phyloP scores from a whole-genome alignment of 768 basidiomycete species.

The Cystobasidium ongulense region DNA sequence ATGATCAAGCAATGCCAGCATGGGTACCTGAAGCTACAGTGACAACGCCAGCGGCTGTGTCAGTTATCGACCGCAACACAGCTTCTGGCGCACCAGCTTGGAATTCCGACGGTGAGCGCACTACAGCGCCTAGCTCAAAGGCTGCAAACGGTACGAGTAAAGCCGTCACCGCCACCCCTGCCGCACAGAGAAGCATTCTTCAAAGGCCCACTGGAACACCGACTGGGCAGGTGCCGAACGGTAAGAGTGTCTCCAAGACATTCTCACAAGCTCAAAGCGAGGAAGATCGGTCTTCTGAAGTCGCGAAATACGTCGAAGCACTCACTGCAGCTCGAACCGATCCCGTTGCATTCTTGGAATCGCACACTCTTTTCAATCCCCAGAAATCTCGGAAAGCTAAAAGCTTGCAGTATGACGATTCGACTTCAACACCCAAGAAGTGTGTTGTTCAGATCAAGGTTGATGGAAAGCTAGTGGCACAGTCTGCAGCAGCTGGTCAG shows the following conservation, averaged over 20 bases:
- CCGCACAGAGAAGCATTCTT: background rate
- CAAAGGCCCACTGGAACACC: background rate
- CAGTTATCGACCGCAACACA: background rate
- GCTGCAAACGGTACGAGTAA: background rate
- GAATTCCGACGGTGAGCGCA: background rate
- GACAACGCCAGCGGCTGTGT: background rate
- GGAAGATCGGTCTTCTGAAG: background rate
- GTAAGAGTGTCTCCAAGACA: background rate
- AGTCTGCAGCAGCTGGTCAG: constrained; percentile 14
- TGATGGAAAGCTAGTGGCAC: background rate
- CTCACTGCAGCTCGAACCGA: constrained; percentile 7
- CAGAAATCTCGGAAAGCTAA: background rate
- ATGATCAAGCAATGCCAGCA: background rate
- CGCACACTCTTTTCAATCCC: background rate
- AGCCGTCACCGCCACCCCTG: background rate
- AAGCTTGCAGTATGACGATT: constrained; percentile 11
- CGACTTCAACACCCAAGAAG: constrained; percentile 7
- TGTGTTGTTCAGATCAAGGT: constrained; percentile 10
- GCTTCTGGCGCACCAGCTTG: constrained; percentile 2
- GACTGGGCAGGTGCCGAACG: background rate
- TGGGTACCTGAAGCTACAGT: background rate
- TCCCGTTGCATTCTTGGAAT: constrained; percentile 15
- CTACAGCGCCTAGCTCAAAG: background rate
- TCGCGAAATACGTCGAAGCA: constrained; percentile 16
- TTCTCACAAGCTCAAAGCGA: background rate